Base-by-base conservation (phyloP, 805 yeast genomes). In the Candida chauliodis region DNA sequence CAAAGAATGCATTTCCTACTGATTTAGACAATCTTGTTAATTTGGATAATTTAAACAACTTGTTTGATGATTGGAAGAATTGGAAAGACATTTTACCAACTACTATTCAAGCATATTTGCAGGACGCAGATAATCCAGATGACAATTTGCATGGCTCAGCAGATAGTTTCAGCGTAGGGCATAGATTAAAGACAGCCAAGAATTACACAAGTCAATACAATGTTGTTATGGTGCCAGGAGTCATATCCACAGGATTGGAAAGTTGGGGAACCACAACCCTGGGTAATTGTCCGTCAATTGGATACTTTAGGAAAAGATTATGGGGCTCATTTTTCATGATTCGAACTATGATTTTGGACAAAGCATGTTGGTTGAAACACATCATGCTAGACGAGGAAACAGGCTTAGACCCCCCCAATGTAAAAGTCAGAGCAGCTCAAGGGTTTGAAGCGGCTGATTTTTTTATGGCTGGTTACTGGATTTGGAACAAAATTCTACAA, bases 301-400 rank as follows among this genome's bases (percentile, higher is more conserved):
- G 80, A 8, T 95, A 91, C 59, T 93, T 91, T 64, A 72, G 99
- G 36, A 90, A 89, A 55, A 70, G 98, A 48, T 59, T 93, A 40
- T 93, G 99, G 99, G 99, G 99, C 0, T 87, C 96, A 0, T 90
- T 89, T 67, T 89, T 86, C 56, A 93, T 93, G 99, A 63, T 93
- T 41, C 73, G 84, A 48, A 81, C 95, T 3, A 91, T 93, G 98
- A 71, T 93, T 16, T 65, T 90, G 39, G 96, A 91, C 53, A 93
- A 93, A 59, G 58, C 77, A 2, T 93, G 99, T 61, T 93, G 99
- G 99, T 71, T 93, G 46, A 81, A 84, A 57, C 96, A 90, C 58
- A 74, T 93, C 30, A 84, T 81, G 83, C 68, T 93, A 26, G 98
- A 93, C 58, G 81, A 89, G 0, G 80, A 78, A 40, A 93, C 98